Conservation (phyloP, 805 yeast genomes). For the Wickerhamiella siamensis region DNA sequence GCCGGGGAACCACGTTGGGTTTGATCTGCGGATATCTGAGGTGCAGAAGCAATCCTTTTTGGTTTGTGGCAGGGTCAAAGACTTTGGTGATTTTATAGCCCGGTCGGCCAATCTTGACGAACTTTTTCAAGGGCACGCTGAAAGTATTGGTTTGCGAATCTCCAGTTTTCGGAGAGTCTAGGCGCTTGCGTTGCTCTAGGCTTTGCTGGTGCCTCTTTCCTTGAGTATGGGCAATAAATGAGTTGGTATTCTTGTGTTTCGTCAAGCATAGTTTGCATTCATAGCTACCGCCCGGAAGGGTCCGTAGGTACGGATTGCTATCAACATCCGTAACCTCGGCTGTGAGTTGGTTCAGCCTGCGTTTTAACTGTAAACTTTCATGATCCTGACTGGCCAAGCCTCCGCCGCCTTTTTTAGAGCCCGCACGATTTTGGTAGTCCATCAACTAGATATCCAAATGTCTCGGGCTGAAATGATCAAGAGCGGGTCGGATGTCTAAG, state of each 20-base stretch:
- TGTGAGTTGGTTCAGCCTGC: conserved; percentile 52
- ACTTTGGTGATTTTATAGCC: conserved; percentile 53
- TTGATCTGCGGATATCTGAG: conserved; percentile 40
- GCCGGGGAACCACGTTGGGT: conserved; percentile 39
- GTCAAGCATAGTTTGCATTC: conserved; percentile 82
- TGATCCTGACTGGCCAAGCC: conserved; percentile 70
- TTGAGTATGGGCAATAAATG: conserved; percentile 70
- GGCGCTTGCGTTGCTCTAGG: conserved; percentile 45
- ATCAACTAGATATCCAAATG: no score
- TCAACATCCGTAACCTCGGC: conserved; percentile 26
- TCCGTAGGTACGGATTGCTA: conserved; percentile 1
- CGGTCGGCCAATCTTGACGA: conserved; percentile 60
- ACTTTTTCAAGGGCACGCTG: conserved; percentile 28
- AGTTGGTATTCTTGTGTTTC: conserved; percentile 62
- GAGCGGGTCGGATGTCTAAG: conserved; percentile 2
- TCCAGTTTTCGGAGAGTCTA: conserved; percentile 22
- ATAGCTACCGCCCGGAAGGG: conserved; percentile 38
- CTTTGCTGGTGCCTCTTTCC: conserved; percentile 73
- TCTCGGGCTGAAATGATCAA: not conserved
- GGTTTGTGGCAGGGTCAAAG: conserved; percentile 42
- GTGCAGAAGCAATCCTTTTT: conserved; percentile 52
- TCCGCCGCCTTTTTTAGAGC: conserved; percentile 78
- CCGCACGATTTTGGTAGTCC: conserved; percentile 85
- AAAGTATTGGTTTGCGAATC: conserved; percentile 9
- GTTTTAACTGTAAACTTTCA: conserved; percentile 51